phyloP scores from a whole-genome alignment of 148 eudicot species.

The Dianthus caryophyllus region DNA sequence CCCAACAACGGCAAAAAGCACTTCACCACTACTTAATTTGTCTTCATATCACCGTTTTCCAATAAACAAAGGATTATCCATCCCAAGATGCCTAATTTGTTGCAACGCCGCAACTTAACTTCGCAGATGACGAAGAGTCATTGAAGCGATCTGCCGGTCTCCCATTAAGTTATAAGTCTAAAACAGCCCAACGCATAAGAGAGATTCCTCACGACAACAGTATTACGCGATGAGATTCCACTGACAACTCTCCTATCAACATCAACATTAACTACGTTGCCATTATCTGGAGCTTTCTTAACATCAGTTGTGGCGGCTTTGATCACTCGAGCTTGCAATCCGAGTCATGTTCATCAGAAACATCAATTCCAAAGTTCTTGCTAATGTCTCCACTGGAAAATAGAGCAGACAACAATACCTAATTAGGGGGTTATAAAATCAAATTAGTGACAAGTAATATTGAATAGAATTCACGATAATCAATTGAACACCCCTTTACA shows the following conservation, averaged over 20 bases:
- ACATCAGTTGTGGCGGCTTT: constrained; percentile 49
- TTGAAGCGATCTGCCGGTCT: constrained; percentile 9
- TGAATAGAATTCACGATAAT: neutral
- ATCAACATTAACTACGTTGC: neutral
- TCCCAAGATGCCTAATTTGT: constrained; percentile 35
- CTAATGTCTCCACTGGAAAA: constrained; percentile 39
- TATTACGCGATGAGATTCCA: constrained; percentile 52
- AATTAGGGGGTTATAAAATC: neutral
- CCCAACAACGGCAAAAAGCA: constrained; percentile 29
- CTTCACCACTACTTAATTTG: constrained; percentile 15
- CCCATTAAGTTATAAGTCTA: constrained; percentile 42
- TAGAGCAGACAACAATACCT: neutral
- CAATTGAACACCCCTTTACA: neutral
- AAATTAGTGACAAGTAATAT: too few species aligned
- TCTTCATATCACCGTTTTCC: constrained; percentile 24
- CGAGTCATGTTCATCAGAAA: constrained; percentile 44
- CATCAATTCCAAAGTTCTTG: constrained; percentile 40
- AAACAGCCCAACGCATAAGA: constrained; percentile 52
- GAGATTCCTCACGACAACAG: constrained; percentile 48
- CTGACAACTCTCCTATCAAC: constrained; percentile 47
- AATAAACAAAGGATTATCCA: constrained; percentile 30
- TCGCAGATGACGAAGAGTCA: constrained; percentile 25
- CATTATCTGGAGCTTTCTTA: constrained; percentile 28
- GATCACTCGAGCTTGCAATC: constrained; percentile 47
- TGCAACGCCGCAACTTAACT: constrained; percentile 38